These are phyloP conservation scores for Microcyclospora pomicola DNA, from an alignment of 2,329 filamentous ascomycete genomes.

Conservation along the genomic window DNA sequence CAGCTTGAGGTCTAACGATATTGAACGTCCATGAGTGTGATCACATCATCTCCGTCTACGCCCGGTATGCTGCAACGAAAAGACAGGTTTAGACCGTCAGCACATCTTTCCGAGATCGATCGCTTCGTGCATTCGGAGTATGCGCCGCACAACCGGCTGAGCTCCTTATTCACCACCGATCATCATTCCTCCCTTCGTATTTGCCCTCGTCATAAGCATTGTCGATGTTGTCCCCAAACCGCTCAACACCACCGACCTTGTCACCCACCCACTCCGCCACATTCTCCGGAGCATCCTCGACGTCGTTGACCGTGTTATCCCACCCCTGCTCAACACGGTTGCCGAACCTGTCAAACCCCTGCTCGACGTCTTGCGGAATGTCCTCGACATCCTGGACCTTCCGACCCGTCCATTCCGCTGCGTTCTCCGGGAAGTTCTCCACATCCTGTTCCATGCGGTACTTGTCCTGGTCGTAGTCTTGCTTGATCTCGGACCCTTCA, in stretches of 20 bases:
- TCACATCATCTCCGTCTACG: too few species aligned
- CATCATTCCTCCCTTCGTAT: conserved; percentile 19
- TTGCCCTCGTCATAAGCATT: conserved; percentile 31
- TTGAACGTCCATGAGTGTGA: too few species aligned
- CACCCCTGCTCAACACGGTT: conserved; percentile 20
- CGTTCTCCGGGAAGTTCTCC: conserved; percentile 30
- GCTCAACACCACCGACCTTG: conserved; percentile 30
- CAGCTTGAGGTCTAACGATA: too few species aligned
- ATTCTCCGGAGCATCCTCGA: conserved; percentile 24
- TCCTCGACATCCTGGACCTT: conserved; percentile 29
- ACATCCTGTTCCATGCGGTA: conserved; percentile 18
- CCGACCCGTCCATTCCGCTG: conserved; percentile 30
- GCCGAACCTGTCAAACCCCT: conserved; percentile 22
- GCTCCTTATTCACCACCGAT: conserved; percentile 1
- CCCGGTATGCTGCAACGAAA: too few species aligned
- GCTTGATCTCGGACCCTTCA: conserved; percentile 29
- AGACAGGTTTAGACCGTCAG: too few species aligned
- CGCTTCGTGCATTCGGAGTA: too few species aligned
- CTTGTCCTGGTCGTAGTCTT: conserved; percentile 17
- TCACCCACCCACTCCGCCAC: conserved; percentile 23
- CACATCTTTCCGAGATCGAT: too few species aligned
- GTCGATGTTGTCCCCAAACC: conserved; percentile 29
- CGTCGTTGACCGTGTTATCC: conserved; percentile 20
- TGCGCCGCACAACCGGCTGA: too few species aligned
- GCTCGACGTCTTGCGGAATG: conserved; percentile 22